Base-by-base conservation (phyloP, 1,284 basidiomycete species). In the Cutaneotrichosporon curvatum region DNA sequence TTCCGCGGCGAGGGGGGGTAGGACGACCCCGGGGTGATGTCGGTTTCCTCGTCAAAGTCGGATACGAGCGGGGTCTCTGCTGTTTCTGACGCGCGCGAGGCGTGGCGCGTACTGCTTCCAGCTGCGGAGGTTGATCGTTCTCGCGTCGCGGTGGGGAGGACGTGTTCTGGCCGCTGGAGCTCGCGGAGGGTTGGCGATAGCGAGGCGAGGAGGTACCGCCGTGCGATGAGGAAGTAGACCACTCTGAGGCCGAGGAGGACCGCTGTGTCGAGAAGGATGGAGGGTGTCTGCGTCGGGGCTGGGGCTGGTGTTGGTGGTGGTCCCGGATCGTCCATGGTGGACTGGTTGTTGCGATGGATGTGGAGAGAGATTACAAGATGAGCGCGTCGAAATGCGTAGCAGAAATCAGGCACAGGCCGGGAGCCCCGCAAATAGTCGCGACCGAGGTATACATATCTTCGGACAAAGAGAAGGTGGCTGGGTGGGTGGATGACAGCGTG, bases 131-230 rank as follows among this genome's bases (percentile, higher is more conserved):
- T 21, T 6, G 16, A 25, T 25, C 23, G 15, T 37, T 9, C 31
- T 30, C 34, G 39, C n/a, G 32, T 31, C 10, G 30, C 32, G 22
- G 36, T n/a, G n/a, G 54, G 49, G 16, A 60, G 43, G 15, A 52
- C 19, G 7, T 47, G 30, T 14, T 62, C 63, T 11, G 58, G 50
- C 39, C 63, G 59, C 7, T 64, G 65, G 11, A 70, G 54, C 15
- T 65, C 58, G 23, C 65, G 57, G 4, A 71, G 56, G 2, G 69
- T 66, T 2, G 69, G 69, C 18, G 58, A 63, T 30, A 73, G 51
- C 4, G 67, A 61, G 11, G 55, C 48, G 15, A 58, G 53, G 16
- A 73, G 63, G 57, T 71, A 71, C 16, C 61, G 53, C 9, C 69
- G 58, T 7, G 68, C 64, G 30, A 67, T 47, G 40, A 68, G 48